Conservation (phyloP, 306 rosid genomes). For the Acacia acuminata region DNA sequence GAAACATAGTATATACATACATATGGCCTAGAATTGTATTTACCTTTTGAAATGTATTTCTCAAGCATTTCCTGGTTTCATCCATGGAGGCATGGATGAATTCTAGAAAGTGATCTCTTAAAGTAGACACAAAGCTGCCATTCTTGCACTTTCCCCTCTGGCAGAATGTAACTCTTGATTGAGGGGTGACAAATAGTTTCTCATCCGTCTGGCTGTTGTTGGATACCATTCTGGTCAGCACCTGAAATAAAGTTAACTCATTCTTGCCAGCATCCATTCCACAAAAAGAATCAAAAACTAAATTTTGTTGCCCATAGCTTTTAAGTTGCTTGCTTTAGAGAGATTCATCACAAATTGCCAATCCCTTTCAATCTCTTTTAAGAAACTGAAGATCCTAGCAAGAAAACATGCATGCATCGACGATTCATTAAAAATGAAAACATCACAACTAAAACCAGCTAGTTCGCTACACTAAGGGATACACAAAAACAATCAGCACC, state of each 20-base stretch:
- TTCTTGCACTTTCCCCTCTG: conserved; percentile 54
- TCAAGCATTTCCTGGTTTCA: conserved; percentile 64
- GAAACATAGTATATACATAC: too few species aligned
- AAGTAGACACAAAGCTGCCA: conserved; percentile 53
- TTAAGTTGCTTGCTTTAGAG: background rate
- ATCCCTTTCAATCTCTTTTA: background rate
- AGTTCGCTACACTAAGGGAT: background rate
- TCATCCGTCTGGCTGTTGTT: conserved; percentile 26
- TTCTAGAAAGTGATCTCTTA: conserved; percentile 58
- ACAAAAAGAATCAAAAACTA: background rate
- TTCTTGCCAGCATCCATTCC: background rate
- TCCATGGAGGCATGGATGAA: conserved; percentile 55
- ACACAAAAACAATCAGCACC: background rate
- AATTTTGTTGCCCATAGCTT: background rate
- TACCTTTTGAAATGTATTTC: conserved; percentile 53
- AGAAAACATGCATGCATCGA: background rate
- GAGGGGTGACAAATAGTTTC: conserved; percentile 19
- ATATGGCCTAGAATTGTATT: background rate
- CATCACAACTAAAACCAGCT: background rate
- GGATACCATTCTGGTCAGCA: conserved; percentile 41
- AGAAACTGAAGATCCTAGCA: too few species aligned
- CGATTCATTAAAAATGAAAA: background rate
- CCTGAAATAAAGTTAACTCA: conserved; percentile 29
- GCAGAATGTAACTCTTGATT: conserved; percentile 47
- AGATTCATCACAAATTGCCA: background rate